A percentile compares a stretch with the other conserved stretches of the same genome.
These are phyloP conservation scores for Blastomyces gilchristii DNA, from an alignment of 2,329 filamentous ascomycete species.

Conservation along the genomic window DNA sequence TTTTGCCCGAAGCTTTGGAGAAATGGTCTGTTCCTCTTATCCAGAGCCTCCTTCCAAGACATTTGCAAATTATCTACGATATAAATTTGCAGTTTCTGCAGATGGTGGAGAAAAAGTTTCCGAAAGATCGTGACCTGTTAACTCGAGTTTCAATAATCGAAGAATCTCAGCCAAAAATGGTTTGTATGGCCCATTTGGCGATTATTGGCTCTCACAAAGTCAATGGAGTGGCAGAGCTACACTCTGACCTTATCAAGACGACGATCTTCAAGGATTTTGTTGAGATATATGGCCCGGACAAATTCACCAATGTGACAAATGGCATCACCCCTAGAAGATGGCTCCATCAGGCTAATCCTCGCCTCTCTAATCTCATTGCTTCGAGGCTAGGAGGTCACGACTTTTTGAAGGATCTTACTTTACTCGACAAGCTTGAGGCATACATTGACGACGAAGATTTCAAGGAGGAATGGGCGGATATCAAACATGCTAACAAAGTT, in stretches of 20 bases:
- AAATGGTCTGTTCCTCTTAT: constrained; percentile 94
- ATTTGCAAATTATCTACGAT: constrained; percentile 95
- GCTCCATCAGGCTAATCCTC: constrained; percentile 94
- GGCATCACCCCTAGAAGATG: constrained; percentile 92
- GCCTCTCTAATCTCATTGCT: constrained; percentile 81
- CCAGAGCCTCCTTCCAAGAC: constrained; percentile 84
- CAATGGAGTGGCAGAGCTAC: constrained; percentile 93
- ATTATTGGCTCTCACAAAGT: constrained; percentile 98
- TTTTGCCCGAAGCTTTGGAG: constrained; percentile 90
- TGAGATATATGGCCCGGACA: constrained; percentile 84
- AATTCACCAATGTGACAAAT: constrained; percentile 98
- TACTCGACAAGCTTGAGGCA: constrained; percentile 75
- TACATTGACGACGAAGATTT: constrained; percentile 78
- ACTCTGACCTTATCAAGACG: constrained; percentile 95
- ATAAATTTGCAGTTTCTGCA: constrained; percentile 95
- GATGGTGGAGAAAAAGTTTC: constrained; percentile 78
- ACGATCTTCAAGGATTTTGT: constrained; percentile 99
- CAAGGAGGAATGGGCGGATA: constrained; percentile 88
- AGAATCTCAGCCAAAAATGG: constrained; percentile 93
- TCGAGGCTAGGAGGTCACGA: constrained; percentile 73
- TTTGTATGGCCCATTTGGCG: constrained; percentile 91
- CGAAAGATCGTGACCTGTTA: constrained; percentile 78
- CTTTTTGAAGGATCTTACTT: constrained; percentile 83
- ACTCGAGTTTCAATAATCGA: constrained; percentile 91
- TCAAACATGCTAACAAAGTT: constrained; percentile 94